Conservation (phyloP, 2,329 filamentous ascomycete species). For the Stemphylium beticola region DNA sequence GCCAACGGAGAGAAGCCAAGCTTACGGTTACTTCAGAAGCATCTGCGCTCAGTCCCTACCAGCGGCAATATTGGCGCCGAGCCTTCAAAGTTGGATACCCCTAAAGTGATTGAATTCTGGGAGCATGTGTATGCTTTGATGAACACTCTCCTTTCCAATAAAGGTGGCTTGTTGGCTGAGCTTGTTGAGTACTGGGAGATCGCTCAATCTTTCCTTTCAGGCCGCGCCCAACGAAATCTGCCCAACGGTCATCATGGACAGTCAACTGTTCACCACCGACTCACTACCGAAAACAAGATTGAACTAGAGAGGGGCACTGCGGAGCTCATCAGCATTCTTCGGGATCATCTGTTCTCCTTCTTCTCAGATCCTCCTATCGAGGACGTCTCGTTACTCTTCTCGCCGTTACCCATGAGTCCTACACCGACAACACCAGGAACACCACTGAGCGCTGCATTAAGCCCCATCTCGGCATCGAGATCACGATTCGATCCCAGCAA, state of each 20-base stretch:
- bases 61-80: constrained; percentile 64
- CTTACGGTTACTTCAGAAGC: constrained; percentile 71
- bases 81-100: constrained; percentile 70
- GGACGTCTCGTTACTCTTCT: constrained; percentile 86
- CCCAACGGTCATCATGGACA: constrained; percentile 83
- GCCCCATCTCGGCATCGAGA: constrained; percentile 68
- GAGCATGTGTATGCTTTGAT: constrained; percentile 82
- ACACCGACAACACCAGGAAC: constrained; percentile 65
- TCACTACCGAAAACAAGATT: constrained; percentile 72
- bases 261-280: constrained; percentile 78
- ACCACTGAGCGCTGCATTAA: constrained; percentile 61
- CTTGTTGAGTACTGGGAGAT: constrained; percentile 94
- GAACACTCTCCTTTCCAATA: constrained; percentile 72
- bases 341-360: constrained; percentile 79
- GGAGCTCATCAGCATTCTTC: constrained; percentile 82
- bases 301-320: constrained; percentile 78
- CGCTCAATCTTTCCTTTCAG: constrained; percentile 86
- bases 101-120: constrained; percentile 88
- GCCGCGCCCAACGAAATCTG: constrained; percentile 78
- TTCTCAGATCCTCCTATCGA: constrained; percentile 89
- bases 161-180: constrained; percentile 83
- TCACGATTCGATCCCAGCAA: constrained; percentile 83
- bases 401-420: constrained; percentile 75
- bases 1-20: constrained; percentile 75
- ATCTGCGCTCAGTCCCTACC: constrained; percentile 75